phyloP scores from a whole-genome alignment of 2,329 filamentous ascomycete genomes.

The Fusarium gaditjirri region DNA sequence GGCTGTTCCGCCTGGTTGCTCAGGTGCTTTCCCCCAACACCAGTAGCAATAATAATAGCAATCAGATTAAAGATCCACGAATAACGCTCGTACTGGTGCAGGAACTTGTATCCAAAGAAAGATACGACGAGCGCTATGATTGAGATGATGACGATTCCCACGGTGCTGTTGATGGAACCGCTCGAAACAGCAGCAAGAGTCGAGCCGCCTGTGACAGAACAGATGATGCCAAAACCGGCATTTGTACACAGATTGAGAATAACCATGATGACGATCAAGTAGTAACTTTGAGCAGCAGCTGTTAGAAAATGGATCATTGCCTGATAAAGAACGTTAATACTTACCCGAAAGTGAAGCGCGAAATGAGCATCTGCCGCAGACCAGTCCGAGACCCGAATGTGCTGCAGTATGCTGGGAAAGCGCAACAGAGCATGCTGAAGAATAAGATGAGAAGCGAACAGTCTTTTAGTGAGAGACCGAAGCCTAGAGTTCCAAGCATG shows the following conservation, averaged over 20 bases:
- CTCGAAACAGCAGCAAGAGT: neutral
- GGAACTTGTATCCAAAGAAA: neutral
- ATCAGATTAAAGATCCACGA: neutral
- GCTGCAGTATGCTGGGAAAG: neutral
- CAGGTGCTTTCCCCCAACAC: neutral
- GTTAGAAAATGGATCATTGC: neutral
- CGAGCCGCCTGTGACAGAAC: neutral
- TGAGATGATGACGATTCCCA: neutral
- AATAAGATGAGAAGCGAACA: neutral
- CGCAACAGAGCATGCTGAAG: neutral
- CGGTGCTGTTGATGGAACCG: neutral
- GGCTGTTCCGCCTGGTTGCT: neutral
- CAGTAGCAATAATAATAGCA: neutral
- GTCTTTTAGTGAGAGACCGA: neutral
- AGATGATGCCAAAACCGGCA: neutral
- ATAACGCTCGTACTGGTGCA: neutral
- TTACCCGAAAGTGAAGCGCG: neutral
- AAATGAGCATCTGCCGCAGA: neutral
- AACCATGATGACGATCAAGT: neutral
- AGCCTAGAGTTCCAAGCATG: neutral
- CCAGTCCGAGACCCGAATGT: neutral
- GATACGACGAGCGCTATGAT: neutral
- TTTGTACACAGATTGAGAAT: neutral
- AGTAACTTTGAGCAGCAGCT: neutral
- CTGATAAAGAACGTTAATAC: neutral